A percentile compares a stretch with the other conserved stretches of the same genome.
Conservation (phyloP, 768 basidiomycete genomes). For the Boletus pseudo-olivaceus region DNA sequence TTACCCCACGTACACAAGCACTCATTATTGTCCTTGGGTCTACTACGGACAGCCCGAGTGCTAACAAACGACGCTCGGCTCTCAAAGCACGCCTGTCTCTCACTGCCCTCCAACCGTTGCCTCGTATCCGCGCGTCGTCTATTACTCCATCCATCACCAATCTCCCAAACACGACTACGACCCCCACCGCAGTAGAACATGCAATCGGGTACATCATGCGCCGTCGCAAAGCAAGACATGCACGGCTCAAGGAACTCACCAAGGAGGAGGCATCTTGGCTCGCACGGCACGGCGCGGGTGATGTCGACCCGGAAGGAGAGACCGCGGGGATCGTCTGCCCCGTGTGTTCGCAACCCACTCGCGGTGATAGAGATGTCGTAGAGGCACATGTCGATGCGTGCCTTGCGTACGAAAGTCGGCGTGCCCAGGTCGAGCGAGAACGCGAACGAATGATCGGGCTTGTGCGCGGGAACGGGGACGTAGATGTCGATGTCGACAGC, state of each 20-base stretch:
- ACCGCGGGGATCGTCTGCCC: slow-evolving; percentile 58
- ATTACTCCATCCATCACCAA: slow-evolving; percentile 13
- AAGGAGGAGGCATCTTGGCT: slow-evolving; percentile 50
- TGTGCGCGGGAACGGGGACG: slow-evolving; percentile 30
- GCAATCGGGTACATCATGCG: slow-evolving; percentile 61
- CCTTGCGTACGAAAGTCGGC: slow-evolving; percentile 51
- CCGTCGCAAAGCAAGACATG: slow-evolving; percentile 63
- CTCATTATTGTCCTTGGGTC: slow-evolving; percentile 35
- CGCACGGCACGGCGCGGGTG: slow-evolving; percentile 16
- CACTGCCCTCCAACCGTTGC: slow-evolving; percentile 20
- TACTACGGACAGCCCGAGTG: slow-evolving; percentile 15
- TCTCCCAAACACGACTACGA: slow-evolving; percentile 20
- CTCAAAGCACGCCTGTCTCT: slow-evolving; percentile 42
- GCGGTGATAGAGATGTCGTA: slow-evolving; percentile 68
- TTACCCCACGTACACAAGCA: slow-evolving; percentile 13
- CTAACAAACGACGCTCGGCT: slow-evolving; percentile 40
- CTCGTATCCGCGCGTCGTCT: slow-evolving; percentile 25
- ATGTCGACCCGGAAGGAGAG: slow-evolving; percentile 34
- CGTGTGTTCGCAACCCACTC: slow-evolving; percentile 55
- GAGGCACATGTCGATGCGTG: slow-evolving; percentile 84
- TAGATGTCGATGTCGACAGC: slow-evolving; percentile 31
- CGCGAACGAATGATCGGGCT: slow-evolving; percentile 26
- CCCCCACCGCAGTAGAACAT: slow-evolving; percentile 41
- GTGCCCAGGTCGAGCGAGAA: slow-evolving; percentile 34
- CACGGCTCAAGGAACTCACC: slow-evolving; percentile 63